These are phyloP conservation scores for Sclerotiophoma versabilis DNA, from an alignment of 2,329 filamentous ascomycete species.

Conservation along the genomic window DNA sequence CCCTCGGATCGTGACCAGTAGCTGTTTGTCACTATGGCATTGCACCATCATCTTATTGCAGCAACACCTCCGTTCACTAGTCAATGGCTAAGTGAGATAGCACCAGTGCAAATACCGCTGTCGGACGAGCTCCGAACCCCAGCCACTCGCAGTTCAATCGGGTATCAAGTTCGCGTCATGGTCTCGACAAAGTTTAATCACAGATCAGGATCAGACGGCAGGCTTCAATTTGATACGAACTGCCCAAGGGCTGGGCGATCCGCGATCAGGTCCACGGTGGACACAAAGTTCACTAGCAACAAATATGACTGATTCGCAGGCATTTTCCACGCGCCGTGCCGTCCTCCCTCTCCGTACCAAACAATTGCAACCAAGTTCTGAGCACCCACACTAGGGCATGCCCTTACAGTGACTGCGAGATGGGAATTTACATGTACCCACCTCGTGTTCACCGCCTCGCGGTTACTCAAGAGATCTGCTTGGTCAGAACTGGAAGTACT, in stretches of 20 bases:
- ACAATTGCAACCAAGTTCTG: constrained; percentile 23
- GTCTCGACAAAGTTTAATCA: not conserved
- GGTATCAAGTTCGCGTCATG: not conserved
- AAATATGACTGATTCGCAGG: constrained; percentile 36
- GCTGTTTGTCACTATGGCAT: constrained; percentile 6
- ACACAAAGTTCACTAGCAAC: constrained; percentile 17
- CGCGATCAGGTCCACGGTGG: constrained; percentile 35
- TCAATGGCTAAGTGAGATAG: not conserved
- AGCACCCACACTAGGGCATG: not conserved
- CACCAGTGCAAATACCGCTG: not conserved
- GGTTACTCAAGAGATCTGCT: constrained; percentile 20
- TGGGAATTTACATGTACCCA: not conserved
- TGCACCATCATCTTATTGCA: constrained; percentile 23
- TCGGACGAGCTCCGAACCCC: not conserved
- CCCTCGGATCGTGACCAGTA: constrained; percentile 3
- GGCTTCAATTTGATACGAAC: not conserved
- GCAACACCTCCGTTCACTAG: constrained; percentile 19
- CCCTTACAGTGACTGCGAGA: not conserved
- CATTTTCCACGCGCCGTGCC: constrained; percentile 38
- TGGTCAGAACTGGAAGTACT: constrained; percentile 1
- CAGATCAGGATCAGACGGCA: not conserved
- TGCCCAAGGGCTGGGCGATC: constrained; percentile 14
- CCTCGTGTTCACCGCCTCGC: constrained; percentile 18
- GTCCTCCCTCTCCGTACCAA: constrained; percentile 34
- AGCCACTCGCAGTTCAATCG: constrained; percentile 14